These are phyloP conservation scores for Cyclospora cayetanensis DNA, from an alignment of 169 alveolate species.

Conservation along the genomic window DNA sequence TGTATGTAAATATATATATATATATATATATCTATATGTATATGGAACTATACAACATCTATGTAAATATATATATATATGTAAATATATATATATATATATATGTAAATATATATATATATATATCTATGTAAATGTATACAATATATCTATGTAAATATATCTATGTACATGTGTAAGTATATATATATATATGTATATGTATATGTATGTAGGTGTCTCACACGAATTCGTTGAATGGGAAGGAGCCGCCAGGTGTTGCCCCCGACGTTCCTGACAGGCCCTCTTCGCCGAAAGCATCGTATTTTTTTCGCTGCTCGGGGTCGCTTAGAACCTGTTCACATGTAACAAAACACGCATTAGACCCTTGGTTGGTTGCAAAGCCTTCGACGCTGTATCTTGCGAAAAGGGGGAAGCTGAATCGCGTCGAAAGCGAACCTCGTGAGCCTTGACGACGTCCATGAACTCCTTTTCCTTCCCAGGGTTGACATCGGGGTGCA, in stretches of 20 bases:
- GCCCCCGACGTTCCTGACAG: not conserved
- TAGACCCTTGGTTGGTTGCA: too few species aligned
- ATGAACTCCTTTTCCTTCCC: constrained; percentile 27
- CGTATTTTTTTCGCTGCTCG: constrained; percentile 25
- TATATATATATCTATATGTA: not conserved
- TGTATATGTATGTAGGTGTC: not conserved
- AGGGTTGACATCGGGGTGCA: constrained; percentile 32
- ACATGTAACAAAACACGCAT: not conserved
- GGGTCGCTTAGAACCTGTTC: constrained; percentile 17
- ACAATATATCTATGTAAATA: not conserved
- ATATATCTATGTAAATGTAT: not conserved
- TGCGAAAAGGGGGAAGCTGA: too few species aligned
- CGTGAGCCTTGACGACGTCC: constrained; percentile 53
- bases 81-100: not conserved
- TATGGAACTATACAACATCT: not conserved
- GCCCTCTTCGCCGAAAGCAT: constrained; percentile 24
- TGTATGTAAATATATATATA: too few species aligned
- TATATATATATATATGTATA: not conserved
- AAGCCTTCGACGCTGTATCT: too few species aligned
- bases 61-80: not conserved
- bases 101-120: not conserved
- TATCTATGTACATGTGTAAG: not conserved
- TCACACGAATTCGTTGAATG: not conserved
- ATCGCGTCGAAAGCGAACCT: too few species aligned
- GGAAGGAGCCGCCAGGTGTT: not conserved